These are phyloP conservation scores for Fulvia fulva DNA, from an alignment of 2,329 filamentous ascomycete genomes.

Conservation along the genomic window DNA sequence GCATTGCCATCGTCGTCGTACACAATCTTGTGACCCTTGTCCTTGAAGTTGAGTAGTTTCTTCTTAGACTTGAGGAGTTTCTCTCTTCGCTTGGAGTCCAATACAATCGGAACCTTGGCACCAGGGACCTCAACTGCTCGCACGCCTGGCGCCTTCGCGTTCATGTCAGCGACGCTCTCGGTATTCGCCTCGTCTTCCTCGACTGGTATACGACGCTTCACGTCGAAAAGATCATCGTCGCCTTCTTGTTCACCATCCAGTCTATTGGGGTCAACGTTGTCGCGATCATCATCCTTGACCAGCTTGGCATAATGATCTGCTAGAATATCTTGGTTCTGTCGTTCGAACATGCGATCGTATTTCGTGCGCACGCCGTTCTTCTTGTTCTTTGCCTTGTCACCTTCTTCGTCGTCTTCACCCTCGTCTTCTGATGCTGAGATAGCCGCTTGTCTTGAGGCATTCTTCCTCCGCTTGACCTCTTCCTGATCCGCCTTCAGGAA, in stretches of 20 bases:
- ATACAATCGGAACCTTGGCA: conserved; percentile 65
- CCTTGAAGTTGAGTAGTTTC: conserved; percentile 88
- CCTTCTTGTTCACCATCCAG: conserved; percentile 33
- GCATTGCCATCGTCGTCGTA: conserved; percentile 90
- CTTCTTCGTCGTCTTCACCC: conserved; percentile 51
- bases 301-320: conserved; percentile 92
- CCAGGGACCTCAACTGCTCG: conserved; percentile 62
- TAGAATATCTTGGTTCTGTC: conserved; percentile 90
- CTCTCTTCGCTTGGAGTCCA: conserved; percentile 92
- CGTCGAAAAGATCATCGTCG: conserved; percentile 76
- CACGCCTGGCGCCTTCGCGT: conserved; percentile 50
- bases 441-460: conserved; percentile 63
- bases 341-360: conserved; percentile 96
- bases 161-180: conserved; percentile 40
- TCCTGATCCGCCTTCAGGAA: conserved; percentile 88
- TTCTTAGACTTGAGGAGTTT: conserved; percentile 95
- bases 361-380: conserved; percentile 81
- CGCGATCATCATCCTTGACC: conserved; percentile 55
- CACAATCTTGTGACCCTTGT: conserved; percentile 76
- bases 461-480: conserved; percentile 82
- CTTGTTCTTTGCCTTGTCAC: conserved; percentile 43
- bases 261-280: conserved; percentile 33
- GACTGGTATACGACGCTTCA: conserved; percentile 80
- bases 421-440: conserved; percentile 58
- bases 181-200: conserved; percentile 49